Percentiles rank a stretch among this genome's conserved stretches.
phyloP scores from a whole-genome alignment of 1,284 basidiomycete species.

The Trichosporon sp. region DNA sequence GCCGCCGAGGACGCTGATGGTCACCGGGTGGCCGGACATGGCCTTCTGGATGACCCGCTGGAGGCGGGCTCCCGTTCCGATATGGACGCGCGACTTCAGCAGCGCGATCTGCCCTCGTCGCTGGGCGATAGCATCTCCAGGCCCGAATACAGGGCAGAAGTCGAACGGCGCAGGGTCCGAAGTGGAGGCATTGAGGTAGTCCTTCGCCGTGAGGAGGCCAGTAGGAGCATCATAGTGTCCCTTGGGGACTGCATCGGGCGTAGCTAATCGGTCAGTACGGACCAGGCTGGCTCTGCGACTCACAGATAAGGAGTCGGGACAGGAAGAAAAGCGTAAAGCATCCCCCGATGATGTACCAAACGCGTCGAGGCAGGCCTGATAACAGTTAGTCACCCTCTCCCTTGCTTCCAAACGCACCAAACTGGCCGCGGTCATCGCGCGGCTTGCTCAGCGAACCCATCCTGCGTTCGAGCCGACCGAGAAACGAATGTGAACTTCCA shows the following conservation, averaged over 20 bases:
- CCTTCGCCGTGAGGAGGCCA: conserved; percentile 18
- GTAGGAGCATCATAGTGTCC: conserved; percentile 16
- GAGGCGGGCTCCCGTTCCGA: conserved; percentile 73
- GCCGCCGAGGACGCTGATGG: conserved; percentile 83
- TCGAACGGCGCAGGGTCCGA: conserved; percentile 68
- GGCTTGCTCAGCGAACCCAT: conserved; percentile 1
- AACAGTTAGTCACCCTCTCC: not conserved
- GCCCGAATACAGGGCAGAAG: conserved; percentile 83
- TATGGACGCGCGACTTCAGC: conserved; percentile 69
- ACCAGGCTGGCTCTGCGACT: conserved; percentile 7
- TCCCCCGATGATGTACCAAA: conserved; percentile 62
- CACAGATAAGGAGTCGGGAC: conserved; percentile 57
- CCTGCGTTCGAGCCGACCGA: not conserved
- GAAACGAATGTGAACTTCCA: not conserved
- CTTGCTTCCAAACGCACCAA: conserved; percentile 18
- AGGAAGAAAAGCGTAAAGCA: conserved; percentile 59
- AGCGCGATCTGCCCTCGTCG: conserved; percentile 71
- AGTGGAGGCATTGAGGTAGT: conserved; percentile 50
- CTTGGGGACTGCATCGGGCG: not conserved
- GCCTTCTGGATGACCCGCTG: conserved; percentile 79
- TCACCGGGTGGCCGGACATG: conserved; percentile 76
- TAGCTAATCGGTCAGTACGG: too few relatives aligned
- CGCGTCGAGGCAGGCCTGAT: conserved; percentile 50
- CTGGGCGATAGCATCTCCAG: conserved; percentile 66
- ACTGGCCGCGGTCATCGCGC: conserved; percentile 6